Conservation (phyloP, 805 yeast species). For the Cyberlindnera nakhonratchasimensis region DNA sequence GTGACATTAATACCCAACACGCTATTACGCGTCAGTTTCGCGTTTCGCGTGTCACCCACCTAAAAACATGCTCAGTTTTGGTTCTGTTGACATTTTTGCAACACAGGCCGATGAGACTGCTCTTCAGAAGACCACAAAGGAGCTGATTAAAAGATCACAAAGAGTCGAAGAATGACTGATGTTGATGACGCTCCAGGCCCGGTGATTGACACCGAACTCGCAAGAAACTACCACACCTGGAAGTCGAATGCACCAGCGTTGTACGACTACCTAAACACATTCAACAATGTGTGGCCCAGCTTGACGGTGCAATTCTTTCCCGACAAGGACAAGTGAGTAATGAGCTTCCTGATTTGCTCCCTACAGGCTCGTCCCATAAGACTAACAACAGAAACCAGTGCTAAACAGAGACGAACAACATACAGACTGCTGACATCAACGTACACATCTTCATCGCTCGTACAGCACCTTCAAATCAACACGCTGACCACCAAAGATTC, state of each 20-base stretch:
- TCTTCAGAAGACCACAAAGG: too few relatives aligned
- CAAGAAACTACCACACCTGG: conserved; percentile 47
- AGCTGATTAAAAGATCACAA: too few relatives aligned
- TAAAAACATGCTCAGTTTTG: neutral
- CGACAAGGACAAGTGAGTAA: conserved; percentile 28
- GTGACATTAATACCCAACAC: too few relatives aligned
- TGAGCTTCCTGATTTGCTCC: too few relatives aligned
- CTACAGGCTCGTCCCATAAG: too few relatives aligned
- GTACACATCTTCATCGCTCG: conserved; percentile 54
- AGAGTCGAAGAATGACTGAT: too few relatives aligned
- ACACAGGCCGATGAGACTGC: neutral
- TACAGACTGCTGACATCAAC: conserved; percentile 58
- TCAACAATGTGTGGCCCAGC: conserved; percentile 67
- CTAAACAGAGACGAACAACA: conserved; percentile 22
- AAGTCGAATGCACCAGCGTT: conserved; percentile 75
- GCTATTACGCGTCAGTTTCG: conserved; percentile 5
- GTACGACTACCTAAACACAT: conserved; percentile 70
- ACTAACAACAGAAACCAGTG: too few relatives aligned
- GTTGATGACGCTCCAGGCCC: neutral
- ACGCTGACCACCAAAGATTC: conserved; percentile 29
- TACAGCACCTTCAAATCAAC: conserved; percentile 45
- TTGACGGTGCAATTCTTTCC: conserved; percentile 69
- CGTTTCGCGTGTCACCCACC: conserved; percentile 4
- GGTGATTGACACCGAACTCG: conserved; percentile 11
- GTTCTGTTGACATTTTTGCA: neutral